Conservation (phyloP, 805 yeast species). For the Schwanniomyces sp. region DNA sequence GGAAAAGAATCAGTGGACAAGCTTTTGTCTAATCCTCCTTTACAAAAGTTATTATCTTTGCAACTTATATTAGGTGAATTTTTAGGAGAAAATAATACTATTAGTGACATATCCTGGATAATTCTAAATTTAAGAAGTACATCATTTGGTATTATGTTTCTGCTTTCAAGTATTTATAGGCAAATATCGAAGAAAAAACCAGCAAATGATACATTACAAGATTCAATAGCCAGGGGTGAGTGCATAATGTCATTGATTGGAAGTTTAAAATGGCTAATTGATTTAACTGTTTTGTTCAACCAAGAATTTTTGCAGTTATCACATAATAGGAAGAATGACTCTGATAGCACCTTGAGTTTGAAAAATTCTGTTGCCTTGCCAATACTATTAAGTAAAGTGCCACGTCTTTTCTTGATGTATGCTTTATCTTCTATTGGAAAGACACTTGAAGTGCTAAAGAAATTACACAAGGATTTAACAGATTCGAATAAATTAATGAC, state of each 20-base stretch:
- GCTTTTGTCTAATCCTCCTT: conserved; percentile 71
- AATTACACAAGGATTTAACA: conserved; percentile 51
- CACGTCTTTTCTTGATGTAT: conserved; percentile 64
- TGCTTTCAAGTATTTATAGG: conserved; percentile 59
- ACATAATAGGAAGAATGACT: conserved; percentile 17
- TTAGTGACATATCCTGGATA: conserved; percentile 57
- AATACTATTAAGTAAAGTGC: conserved; percentile 64
- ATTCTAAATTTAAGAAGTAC: conserved; percentile 68
- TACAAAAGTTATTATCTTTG: conserved; percentile 68
- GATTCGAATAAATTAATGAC: conserved; percentile 40
- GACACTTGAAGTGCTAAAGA: conserved; percentile 56
- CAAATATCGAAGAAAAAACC: conserved; percentile 64
- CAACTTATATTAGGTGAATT: conserved; percentile 64
- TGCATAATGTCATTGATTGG: conserved; percentile 67
- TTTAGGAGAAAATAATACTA: conserved; percentile 25
- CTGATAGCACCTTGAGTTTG: conserved; percentile 19
- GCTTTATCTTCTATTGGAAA: conserved; percentile 67
- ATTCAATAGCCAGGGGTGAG: conserved; percentile 60
- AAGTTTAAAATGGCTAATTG: conserved; percentile 81
- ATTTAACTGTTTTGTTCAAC: conserved; percentile 65
- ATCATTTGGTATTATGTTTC: conserved; percentile 67
- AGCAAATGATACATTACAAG: conserved; percentile 50
- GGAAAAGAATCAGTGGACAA: conserved; percentile 76
- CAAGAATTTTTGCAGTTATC: conserved; percentile 66
- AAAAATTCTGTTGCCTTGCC: conserved; percentile 52